Evolutionary conservation across 129 eudicot genomes (phyloP).

Genomic region (Flaveria brownii): DNA sequence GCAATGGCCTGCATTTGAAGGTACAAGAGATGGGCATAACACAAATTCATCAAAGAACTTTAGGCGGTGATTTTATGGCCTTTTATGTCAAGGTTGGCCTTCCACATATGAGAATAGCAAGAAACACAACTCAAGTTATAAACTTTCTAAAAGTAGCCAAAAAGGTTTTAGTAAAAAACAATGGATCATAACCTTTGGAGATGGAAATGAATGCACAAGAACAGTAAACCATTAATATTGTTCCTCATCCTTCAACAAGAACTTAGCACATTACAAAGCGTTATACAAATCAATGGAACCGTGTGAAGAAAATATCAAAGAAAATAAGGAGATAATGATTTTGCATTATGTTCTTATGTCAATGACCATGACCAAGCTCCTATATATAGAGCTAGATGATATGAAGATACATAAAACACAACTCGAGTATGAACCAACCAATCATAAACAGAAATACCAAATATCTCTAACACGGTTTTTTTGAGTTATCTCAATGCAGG

Average conservation of each 20-base stretch:
- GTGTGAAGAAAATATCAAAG: no score
- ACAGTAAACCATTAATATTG: neutral
- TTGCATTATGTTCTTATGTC: no score
- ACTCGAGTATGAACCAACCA: no score
- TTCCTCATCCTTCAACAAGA: neutral
- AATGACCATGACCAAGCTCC: no score
- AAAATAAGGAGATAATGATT: no score
- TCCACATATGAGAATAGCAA: constrained; percentile 48
- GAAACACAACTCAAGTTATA: constrained; percentile 29
- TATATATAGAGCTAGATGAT: no score
- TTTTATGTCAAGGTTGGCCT: constrained; percentile 40
- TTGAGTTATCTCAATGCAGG: constrained; percentile 28
- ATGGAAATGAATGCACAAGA: constrained; percentile 27
- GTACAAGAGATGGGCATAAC: constrained; percentile 34
- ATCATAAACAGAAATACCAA: no score
- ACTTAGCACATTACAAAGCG: constrained; percentile 28
- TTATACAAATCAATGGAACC: constrained; percentile 31
- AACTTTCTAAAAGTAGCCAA: constrained; percentile 37
- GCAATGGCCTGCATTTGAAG: constrained; percentile 26
- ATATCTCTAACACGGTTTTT: neutral
- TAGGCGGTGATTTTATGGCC: constrained; percentile 28
- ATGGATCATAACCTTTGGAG: constrained; percentile 27
- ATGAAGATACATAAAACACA: no score
- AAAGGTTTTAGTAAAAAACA: neutral
- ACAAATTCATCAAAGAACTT: neutral